A percentile compares a stretch with the other conserved stretches of the same genome.
Evolutionary conservation across 2,329 filamentous ascomycete species (phyloP).

Genomic region (Colletotrichum caudatum): DNA sequence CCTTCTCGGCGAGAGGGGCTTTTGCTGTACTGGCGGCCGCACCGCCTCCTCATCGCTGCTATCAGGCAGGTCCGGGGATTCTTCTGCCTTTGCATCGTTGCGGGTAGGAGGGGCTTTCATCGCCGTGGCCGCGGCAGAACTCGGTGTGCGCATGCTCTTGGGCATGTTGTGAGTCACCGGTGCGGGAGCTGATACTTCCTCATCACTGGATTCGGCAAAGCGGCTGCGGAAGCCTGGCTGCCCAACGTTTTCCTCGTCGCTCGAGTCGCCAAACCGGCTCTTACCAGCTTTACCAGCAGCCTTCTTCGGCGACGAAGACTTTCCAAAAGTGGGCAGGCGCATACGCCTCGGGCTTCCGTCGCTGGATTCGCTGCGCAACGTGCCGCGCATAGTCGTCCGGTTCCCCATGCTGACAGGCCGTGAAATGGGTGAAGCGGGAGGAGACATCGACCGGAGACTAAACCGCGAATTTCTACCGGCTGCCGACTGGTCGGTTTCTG

Average conservation of each 20-base stretch:
- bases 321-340: constrained; percentile 59
- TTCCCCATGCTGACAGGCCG: constrained; percentile 56
- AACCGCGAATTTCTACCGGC: constrained; percentile 58
- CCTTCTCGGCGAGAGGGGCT: constrained; percentile 43
- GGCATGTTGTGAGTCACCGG: constrained; percentile 71
- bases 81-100: constrained; percentile 60
- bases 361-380: constrained; percentile 57
- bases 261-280: constrained; percentile 72
- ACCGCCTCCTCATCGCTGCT: constrained; percentile 63
- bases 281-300: constrained; percentile 49
- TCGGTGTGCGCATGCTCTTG: constrained; percentile 50
- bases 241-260: constrained; percentile 67
- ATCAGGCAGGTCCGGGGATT: constrained; percentile 71
- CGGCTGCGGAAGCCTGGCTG: constrained; percentile 64
- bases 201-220: constrained; percentile 80
- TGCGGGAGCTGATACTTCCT: constrained; percentile 75
- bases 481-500: constrained; percentile 57
- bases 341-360: constrained; percentile 53
- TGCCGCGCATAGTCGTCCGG: constrained; percentile 54
- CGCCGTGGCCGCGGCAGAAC: constrained; percentile 51
- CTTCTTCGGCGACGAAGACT: constrained; percentile 51
- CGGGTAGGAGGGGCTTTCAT: constrained; percentile 50
- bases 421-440: constrained; percentile 65
- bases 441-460: constrained; percentile 78
- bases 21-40: constrained; percentile 31